Base-by-base conservation (phyloP, 2,329 filamentous ascomycete species). In the Escovopsis weberi region DNA sequence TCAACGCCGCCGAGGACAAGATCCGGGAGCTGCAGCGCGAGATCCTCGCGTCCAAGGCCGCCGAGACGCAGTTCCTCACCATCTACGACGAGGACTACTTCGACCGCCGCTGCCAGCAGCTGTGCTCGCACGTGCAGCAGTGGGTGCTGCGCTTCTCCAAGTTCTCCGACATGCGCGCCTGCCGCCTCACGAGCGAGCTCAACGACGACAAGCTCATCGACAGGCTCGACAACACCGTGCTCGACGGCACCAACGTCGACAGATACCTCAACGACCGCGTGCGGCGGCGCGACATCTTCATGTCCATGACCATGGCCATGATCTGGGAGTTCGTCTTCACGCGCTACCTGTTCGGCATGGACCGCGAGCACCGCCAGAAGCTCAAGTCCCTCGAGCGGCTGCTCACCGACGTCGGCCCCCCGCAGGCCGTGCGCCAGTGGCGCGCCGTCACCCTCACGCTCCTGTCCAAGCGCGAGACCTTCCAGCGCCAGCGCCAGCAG, bases 271-370 rank as follows among this genome's bases (percentile, higher is more conserved):
- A 75, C 50, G 89, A 98, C 59, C 84, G 93, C 34, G 82, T 95
- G 43, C 80, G 76, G 55, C 81, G 91, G 47, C 80, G 89, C 46
- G 89, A 96, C 59, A 80, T 96, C 45, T 95, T 98, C 71, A 95
- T 96, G 86, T 91, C 87, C 33, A 87, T 98, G 61, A 85, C 89
- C 43, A 96, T 96, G 88, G 91, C 84, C 47, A 95, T 98, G 87
- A 80, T 98, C 41, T 98, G 88, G 88, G 91, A 98, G 62, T 95
- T 93, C 57, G 81, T 98, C 58, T 98, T 98, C 59, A 95, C 89
- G 8, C 80, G 91, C 49, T 98, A 98, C 61, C 78, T 98, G 26
- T 98, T 98, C 59, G 91, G 91, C 54, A 94, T 98, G 86, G 91
- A 98, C 59, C 78, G 88, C 53, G 91, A 96, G 63, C 91, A 98